Evolutionary conservation across 306 rosid genomes (phyloP), one percentile per base, ranked within the genome.

Genomic region (Astragalus membranaceus): DNA sequence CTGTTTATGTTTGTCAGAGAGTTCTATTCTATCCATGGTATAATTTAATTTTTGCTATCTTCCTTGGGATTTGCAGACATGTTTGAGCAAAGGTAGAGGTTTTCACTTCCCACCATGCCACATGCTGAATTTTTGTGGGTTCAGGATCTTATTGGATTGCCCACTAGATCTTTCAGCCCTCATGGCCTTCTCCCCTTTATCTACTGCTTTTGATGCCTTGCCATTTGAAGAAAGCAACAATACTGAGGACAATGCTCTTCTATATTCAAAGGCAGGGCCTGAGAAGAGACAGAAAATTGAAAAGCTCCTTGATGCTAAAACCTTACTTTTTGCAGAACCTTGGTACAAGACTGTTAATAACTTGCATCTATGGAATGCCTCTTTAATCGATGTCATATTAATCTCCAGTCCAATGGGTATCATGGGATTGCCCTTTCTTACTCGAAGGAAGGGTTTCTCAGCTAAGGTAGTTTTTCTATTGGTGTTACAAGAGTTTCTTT

Each of bases 391-490:
- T 86, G 76, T 86, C 41, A 64, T 92, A 41, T 84, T 89, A 81
- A 88, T 89, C 70, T 86, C 98, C 3, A 89, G 88, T 69, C 95
- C 95, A n/a, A 92, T 89, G 95, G 95, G 96, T 70, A 83, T 92
- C 78, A 75, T 92, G 66, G 96, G 96, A 52, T 76, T 92, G 30
- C 96, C 98, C 10, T 89, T 83, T 81, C 87, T 92, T 72, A 84
- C 95, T 64, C 85, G 82, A 77, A 70, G 10, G 67, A 88, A 89
- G 72, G 95, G 88, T 61, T 92, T 89, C 80, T 86, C 90, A 16
- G 90, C 96, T 70, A 83, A 89, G 98, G 95, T 92, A 64, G 57
- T 46, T 56, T 54, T 74, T 17, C 49, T 6, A 9, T 43, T 52
- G 35, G 12, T 41, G 53, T 41, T 72, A n/a, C 15, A 62, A 14